Conservation (phyloP, 1,284 basidiomycete species). For the Apiotrichum akiyoshidainum region DNA sequence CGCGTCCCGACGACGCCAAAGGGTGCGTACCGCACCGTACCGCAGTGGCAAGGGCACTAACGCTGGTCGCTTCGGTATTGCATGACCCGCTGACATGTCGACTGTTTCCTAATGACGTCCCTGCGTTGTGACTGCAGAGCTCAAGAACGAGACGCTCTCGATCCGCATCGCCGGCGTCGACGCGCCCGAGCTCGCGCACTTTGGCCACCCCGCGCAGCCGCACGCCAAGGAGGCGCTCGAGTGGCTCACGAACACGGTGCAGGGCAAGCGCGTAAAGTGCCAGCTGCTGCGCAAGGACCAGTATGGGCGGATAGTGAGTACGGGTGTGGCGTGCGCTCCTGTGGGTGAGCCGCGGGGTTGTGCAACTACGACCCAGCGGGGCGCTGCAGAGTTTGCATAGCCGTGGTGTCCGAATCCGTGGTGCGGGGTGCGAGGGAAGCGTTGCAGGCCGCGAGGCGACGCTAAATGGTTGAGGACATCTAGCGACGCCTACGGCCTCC, state of each 20-base stretch:
- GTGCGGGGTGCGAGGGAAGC: no score
- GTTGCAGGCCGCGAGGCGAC: no score
- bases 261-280: slow-evolving; percentile 53
- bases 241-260: slow-evolving; percentile 63
- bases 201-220: slow-evolving; percentile 71
- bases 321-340: no score
- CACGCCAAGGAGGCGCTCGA: slow-evolving; percentile 65
- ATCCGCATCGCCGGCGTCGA: slow-evolving; percentile 83
- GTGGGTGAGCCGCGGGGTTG: no score
- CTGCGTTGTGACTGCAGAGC: slow-evolving; percentile 51
- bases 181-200: slow-evolving; percentile 80
- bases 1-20: slow-evolving; percentile 60
- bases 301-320: slow-evolving; percentile 69
- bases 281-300: slow-evolving; percentile 73
- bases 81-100: no score
- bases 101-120: no score
- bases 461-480: no score
- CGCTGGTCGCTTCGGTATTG: no score
- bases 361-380: no score
- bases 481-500: not conserved
- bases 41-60: no score
- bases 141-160: slow-evolving; percentile 73
- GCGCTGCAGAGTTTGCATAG: no score
- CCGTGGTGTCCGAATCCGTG: no score
- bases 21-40: slow-evolving; percentile 54